Base-by-base conservation (phyloP, 306 rosid species). In the Prinsepia uniflora region DNA sequence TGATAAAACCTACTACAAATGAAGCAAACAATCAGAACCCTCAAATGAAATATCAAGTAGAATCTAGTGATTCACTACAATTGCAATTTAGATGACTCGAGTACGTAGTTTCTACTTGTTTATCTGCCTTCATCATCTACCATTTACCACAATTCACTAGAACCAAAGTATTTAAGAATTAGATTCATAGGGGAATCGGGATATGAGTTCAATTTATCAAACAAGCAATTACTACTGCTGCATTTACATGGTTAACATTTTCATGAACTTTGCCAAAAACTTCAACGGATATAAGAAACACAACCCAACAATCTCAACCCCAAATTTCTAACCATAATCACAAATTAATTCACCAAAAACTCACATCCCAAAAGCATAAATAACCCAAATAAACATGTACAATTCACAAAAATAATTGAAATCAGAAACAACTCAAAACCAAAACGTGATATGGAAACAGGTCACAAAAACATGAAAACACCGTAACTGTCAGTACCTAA, bases 241-340 rank as follows among this genome's bases (percentile, higher is more conserved):
- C 58, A 48, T 20, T 42, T 14, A 42, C 4, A 22, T 54, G 64
- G 56, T 67, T 67, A 52, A n/a, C 62, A 15, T n/a, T 36, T 52
- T 39, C 10, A 49, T 58, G 45, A 49, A 20, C 9, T 13, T 41
- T 40, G 20, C 40, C 40, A 40, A 19, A 41, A 69, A 17, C 73
- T 24, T 41, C 61, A 54, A 10, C 8, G n/a, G 53, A 54, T 65
- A 14, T n/a, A n/a, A n/a, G n/a, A n/a, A n/a, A n/a, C n/a, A n/a
- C n/a, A n/a, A n/a, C n/a, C n/a, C n/a, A n/a, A 10, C 17, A 70
- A 71, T 45, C 61, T 52, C 79, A 49, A 17, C 9, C 22, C 72
- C 70, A 10, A 71, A 24, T 73, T 58, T 50, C 44, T 8, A 68
- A 67, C 45, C 1, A 22, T 2, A 49, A 48, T n/a, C 0, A 46